Evolutionary conservation across 148 eudicot genomes (phyloP), one percentile per base, ranked within the genome.

Genomic region (Amaranthus hypochondriacus): DNA sequence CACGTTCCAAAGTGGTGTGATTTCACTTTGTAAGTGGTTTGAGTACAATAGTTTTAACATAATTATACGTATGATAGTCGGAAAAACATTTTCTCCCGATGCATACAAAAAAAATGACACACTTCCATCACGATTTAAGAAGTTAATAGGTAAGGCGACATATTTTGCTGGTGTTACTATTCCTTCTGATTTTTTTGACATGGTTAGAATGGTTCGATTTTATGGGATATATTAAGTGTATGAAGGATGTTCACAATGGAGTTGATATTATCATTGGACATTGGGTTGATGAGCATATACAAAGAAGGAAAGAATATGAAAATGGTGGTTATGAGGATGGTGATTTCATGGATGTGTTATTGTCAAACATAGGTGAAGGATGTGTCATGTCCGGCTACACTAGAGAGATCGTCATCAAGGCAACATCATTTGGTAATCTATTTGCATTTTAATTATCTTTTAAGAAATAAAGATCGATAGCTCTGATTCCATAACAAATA

Each of bases 271-370:
- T 85, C 13, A 69, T 85, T 47, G 71, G 69, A 7, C 43, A 47
- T 54, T 87, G 88, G 90, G 64, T 85, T 53, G 67, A 83, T 10
- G 87, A 85, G 56, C 86, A 85, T 69, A 64, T 79, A n/a, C 61
- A 70, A 53, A 80, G 61, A n/a, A 71, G 73, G 55, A 48, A 48
- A 47, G 62, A 77, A 15, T 15, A 53, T 5, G n/a, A 73, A 48
- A 28, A 28, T 28, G 48, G 73, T 51, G 49, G n/a, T 18, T 44
- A 9, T 52, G 66, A 57, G 12, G 73, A 78, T 15, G 4, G 10
- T 10, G 83, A 83, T 39, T 80, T 83, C 74, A 77, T 80, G 47
- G 83, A 80, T 63, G 79, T 75, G n/a, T 50, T 82, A 75, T 71
- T 83, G 11, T 75, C 68, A 4, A 28, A 53, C 5, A 9, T 77